Conservation (phyloP, 2,329 filamentous ascomycete species). For the Corynespora cassiicola region DNA sequence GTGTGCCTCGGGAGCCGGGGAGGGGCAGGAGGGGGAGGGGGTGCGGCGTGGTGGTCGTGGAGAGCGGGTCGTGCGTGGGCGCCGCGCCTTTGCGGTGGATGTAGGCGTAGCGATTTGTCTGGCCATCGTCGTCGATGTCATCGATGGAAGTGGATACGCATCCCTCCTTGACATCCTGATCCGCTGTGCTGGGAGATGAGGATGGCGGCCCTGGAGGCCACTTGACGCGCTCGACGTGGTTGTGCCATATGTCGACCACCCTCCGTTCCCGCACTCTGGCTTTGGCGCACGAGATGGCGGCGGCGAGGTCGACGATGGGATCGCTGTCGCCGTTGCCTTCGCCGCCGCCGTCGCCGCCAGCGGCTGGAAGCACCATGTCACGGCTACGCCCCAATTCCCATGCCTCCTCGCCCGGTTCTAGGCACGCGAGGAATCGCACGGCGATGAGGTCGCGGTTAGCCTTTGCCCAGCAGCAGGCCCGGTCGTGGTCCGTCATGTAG, state of each 20-base stretch:
- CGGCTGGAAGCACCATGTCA: too few species aligned
- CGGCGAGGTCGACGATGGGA: conserved; percentile 7
- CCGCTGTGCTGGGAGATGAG: neutral
- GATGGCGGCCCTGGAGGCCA: conserved; percentile 35
- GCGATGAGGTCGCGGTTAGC: conserved; percentile 48
- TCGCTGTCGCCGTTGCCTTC: too few species aligned
- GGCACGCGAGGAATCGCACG: conserved; percentile 42
- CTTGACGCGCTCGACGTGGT: conserved; percentile 39
- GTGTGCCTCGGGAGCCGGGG: conserved; percentile 46
- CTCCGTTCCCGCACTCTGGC: conserved; percentile 31
- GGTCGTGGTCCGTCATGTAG: conserved; percentile 44
- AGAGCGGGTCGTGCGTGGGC: conserved; percentile 33
- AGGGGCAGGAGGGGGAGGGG: conserved; percentile 42
- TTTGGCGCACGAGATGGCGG: conserved; percentile 19
- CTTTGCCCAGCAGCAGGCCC: conserved; percentile 45
- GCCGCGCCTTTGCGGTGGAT: conserved; percentile 50
- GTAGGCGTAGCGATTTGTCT: too few species aligned
- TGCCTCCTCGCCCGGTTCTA: conserved; percentile 39
- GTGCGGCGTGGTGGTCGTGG: conserved; percentile 16
- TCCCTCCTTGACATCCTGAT: neutral
- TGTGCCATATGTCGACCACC: conserved; percentile 47
- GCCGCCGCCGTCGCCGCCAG: too few species aligned
- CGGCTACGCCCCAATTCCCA: conserved; percentile 22
- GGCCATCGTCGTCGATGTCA: conserved; percentile 10
- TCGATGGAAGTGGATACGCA: conserved; percentile 1